phyloP scores from a whole-genome alignment of 2,329 filamentous ascomycete genomes.

The Aspergillus spinulosporus region DNA sequence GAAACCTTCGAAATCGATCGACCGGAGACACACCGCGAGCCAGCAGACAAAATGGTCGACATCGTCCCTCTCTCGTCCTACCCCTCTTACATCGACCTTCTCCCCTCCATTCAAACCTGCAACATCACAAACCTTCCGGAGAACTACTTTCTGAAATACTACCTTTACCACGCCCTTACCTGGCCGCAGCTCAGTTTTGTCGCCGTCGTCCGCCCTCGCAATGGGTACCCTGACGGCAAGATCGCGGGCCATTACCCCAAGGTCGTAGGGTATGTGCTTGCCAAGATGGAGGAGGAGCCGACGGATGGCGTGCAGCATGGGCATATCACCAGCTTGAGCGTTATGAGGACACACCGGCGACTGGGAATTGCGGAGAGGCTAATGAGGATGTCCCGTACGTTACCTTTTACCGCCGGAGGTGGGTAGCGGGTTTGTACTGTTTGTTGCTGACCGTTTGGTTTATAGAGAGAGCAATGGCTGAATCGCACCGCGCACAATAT shows the following conservation, averaged over 20 bases:
- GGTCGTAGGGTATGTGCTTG: slow-evolving; percentile 98
- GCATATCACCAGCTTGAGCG: slow-evolving; percentile 91
- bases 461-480: slow-evolving; percentile 89
- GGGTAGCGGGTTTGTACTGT: not conserved
- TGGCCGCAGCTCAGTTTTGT: slow-evolving; percentile 98
- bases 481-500: slow-evolving; percentile 87
- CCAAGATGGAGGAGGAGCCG: slow-evolving; percentile 99
- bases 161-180: slow-evolving; percentile 96
- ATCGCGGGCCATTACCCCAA: slow-evolving; percentile 80
- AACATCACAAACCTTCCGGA: slow-evolving; percentile 99
- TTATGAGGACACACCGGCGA: slow-evolving; percentile 92
- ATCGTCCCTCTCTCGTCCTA: slow-evolving; percentile 50
- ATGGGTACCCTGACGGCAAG: slow-evolving; percentile 69
- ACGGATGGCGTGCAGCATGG: slow-evolving; percentile 87
- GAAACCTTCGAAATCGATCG: not conserved
- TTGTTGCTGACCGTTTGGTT: not conserved
- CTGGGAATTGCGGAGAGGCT: slow-evolving; percentile 94
- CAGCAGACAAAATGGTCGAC: slow-evolving; percentile 47
- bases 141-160: slow-evolving; percentile 99
- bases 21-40: not conserved
- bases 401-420: not conserved
- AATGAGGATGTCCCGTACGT: slow-evolving; percentile 90
- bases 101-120: slow-evolving; percentile 87
- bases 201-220: slow-evolving; percentile 82
- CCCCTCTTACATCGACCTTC: slow-evolving; percentile 72